Percentiles rank a stretch among this genome's conserved stretches.
Conservation (phyloP, 257 asterid genomes). For the Primulina huaijiensis region DNA sequence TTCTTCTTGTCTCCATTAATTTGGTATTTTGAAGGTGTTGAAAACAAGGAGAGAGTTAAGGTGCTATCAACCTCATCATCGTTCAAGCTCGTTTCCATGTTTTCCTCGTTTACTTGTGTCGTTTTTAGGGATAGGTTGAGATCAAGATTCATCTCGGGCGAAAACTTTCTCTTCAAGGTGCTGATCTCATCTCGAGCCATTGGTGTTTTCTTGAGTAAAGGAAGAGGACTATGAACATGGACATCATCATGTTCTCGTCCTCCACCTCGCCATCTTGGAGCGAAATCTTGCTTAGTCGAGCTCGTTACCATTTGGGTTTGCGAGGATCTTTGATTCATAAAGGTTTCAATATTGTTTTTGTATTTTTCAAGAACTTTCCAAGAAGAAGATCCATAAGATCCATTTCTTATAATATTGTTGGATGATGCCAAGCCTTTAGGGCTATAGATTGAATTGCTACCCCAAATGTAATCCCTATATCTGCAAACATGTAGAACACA, state of each 20-base stretch:
- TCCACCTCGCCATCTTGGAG: slow-evolving; percentile 23
- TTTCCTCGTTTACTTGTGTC: slow-evolving; percentile 24
- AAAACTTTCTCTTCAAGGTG: slow-evolving; percentile 44
- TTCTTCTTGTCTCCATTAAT: slow-evolving; percentile 24
- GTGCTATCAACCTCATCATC: slow-evolving; percentile 36
- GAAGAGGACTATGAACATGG: slow-evolving; percentile 17
- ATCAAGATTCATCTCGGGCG: slow-evolving; percentile 48
- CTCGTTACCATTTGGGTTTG: slow-evolving; percentile 24
- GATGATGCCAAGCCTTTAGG: slow-evolving; percentile 36
- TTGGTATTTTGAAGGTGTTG: slow-evolving; percentile 39
- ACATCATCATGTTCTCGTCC: slow-evolving; percentile 20
- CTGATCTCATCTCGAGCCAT: slow-evolving; percentile 10
- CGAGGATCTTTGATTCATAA: slow-evolving; percentile 29
- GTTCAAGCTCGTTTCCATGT: slow-evolving; percentile 19
- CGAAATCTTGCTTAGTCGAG: slow-evolving; percentile 16
- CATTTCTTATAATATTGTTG: slow-evolving; percentile 25
- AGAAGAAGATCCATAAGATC: slow-evolving; percentile 31
- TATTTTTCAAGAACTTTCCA: slow-evolving; percentile 36
- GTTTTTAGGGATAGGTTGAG: slow-evolving; percentile 60
- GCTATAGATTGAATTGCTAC: slow-evolving; percentile 35
- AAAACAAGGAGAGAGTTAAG: slow-evolving; percentile 60
- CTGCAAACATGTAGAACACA: slow-evolving; percentile 21
- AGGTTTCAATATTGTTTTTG: slow-evolving; percentile 7
- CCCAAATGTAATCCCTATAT: slow-evolving; percentile 47
- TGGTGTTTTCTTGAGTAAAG: not conserved